These are phyloP conservation scores for Trypanosoma grayi DNA, from an alignment of 208 protist genomes.

Conservation along the genomic window DNA sequence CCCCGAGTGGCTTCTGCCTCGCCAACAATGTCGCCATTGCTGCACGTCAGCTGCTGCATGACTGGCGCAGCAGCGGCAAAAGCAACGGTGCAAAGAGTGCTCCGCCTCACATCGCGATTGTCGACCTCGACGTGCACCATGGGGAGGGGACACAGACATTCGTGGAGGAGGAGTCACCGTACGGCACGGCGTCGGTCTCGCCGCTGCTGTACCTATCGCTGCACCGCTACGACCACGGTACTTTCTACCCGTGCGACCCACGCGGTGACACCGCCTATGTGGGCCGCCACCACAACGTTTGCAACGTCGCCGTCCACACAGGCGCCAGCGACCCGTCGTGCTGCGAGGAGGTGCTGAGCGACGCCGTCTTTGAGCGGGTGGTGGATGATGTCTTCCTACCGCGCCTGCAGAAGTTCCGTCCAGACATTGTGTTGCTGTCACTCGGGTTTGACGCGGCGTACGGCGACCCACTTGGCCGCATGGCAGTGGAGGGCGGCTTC, in stretches of 20 bases:
- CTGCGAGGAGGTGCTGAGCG: constrained; percentile 74
- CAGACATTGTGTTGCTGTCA: constrained; percentile 86
- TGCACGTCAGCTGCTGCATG: constrained; percentile 36
- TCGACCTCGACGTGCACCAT: constrained; percentile 93
- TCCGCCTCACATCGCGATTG: constrained; percentile 55
- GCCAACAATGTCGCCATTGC: constrained; percentile 90
- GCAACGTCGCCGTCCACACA: constrained; percentile 81
- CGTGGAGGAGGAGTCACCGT: constrained; percentile 55
- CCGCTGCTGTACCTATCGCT: constrained; percentile 81
- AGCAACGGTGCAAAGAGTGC: not conserved
- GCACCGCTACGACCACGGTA: constrained; percentile 69
- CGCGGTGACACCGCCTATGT: constrained; percentile 40
- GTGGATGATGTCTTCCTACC: constrained; percentile 75
- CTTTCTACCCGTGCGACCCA: constrained; percentile 64
- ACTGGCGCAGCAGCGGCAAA: constrained; percentile 10
- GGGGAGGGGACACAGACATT: constrained; percentile 91
- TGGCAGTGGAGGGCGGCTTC: constrained; percentile 83
- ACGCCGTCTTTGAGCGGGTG: constrained; percentile 53
- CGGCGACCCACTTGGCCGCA: constrained; percentile 83
- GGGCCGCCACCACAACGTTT: constrained; percentile 40
- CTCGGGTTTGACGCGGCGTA: constrained; percentile 91
- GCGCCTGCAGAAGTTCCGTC: constrained; percentile 56
- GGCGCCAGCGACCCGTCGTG: constrained; percentile 34
- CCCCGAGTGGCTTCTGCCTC: constrained; percentile 85
- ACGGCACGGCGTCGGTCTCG: constrained; percentile 9